Percentiles rank a stretch among this genome's conserved stretches.
Evolutionary conservation across 768 basidiomycete species (phyloP).

Genomic region (Rossbeevera mucosa): DNA sequence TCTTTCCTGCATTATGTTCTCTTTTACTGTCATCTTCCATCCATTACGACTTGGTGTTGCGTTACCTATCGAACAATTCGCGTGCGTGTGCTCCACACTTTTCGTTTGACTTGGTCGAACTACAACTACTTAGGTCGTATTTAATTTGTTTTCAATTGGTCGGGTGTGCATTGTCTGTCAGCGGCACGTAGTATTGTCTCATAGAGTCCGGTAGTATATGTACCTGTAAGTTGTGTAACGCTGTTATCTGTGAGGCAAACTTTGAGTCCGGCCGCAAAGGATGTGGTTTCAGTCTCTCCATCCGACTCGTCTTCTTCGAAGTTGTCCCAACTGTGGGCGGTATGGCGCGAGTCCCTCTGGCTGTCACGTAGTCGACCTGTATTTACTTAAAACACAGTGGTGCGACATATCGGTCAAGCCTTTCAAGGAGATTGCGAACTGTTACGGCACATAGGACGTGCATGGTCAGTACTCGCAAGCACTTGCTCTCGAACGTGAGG

Average conservation of each 20-base stretch:
- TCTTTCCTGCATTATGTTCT: neutral
- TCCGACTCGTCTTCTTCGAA: too few relatives aligned
- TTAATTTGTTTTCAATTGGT: slow-evolving; percentile 21
- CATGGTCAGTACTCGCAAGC: neutral
- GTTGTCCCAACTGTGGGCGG: too few relatives aligned
- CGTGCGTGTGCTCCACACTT: slow-evolving; percentile 9
- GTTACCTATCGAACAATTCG: slow-evolving; percentile 10
- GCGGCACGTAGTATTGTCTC: neutral
- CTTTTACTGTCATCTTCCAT: neutral
- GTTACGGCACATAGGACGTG: too few relatives aligned
- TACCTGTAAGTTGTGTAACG: neutral
- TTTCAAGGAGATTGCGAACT: too few relatives aligned
- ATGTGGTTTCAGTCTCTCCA: neutral
- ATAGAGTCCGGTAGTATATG: neutral
- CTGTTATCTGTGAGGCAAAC: neutral
- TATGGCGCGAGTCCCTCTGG: neutral
- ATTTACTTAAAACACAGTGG: too few relatives aligned
- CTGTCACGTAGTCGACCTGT: neutral
- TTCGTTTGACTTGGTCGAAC: slow-evolving; percentile 10
- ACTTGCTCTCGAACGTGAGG: neutral
- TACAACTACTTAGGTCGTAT: slow-evolving; percentile 15
- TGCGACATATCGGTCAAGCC: too few relatives aligned
- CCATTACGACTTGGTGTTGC: slow-evolving; percentile 8
- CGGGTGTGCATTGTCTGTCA: neutral
- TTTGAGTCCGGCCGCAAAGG: neutral